Base-by-base conservation (phyloP, 768 basidiomycete genomes). In the Psilocybe cubensis region DNA sequence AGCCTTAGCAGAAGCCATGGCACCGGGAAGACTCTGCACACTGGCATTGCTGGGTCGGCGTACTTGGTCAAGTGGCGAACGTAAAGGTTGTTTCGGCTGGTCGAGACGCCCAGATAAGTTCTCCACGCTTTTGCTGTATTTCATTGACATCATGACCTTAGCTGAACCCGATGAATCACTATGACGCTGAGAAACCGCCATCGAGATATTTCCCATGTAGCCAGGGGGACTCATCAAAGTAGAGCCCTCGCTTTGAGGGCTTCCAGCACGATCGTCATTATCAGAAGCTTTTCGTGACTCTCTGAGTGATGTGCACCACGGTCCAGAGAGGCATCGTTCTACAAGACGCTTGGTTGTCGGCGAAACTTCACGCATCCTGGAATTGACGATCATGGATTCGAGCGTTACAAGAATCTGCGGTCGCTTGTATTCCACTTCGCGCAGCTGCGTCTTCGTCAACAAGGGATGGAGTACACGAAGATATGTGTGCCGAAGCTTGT, bases 401-500 rank as follows among this genome's bases (percentile, higher is more conserved):
- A 99, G 82, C 10, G 89, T 80, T 44, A 85, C 84, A 18, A 94
- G 87, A 64, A 98, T 92, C 69, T 96, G 92, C 1, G 89, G 81
- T 7, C 95, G 91, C 69, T 99, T 99, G 77, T 98, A 98, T 0
- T 94, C 91, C 56, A 87, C 74, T 12, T 83, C 76, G 11, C 86
- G 86, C 5, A 99, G 80, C 71, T 99, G 97, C 0, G 96, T 98
- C 71, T 92, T 94, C 9, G 91, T 94, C 41, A 99, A 82, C 3
- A 99, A 86, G 0, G 96, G 97, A 67, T 98, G 93, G 14, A 99
- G 80, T 9, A 99, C 97, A 18, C 97, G 92, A 28, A 98, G 88
- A 70, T 95, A 99, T 0, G 96, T 98, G 70, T 99, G 96, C 47
- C 94, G 92, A 42, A 98, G 80, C 88, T 94, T 63, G 20, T 42